Evolutionary conservation across 148 eudicot genomes (phyloP), one percentile per base, ranked within the genome.

Genomic region (Arbutus unedo): DNA sequence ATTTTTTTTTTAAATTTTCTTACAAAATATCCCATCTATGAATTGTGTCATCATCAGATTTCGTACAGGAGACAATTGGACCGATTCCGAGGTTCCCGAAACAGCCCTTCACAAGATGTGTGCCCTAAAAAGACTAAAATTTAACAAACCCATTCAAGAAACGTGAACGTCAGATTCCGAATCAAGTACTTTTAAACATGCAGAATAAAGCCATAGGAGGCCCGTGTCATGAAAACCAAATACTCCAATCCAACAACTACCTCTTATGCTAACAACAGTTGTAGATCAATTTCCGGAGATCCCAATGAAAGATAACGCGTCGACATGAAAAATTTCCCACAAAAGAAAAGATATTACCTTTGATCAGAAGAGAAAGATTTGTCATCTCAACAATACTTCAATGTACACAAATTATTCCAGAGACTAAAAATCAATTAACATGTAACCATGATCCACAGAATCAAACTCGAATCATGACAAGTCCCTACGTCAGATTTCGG

Each of bases 121-220:
- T 15, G 62, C 62, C 62, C 81, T 23, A 64, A 25, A 44, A 51
- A 45, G 50, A 11, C 81, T 19, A 31, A n/a, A 47, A 80, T 25
- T 16, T 0, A 83, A 70, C 9, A 55, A 77, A 68, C 38, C 76
- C 77, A 78, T 71, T 25, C 77, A 78, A 83, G 81, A 78, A 70
- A 55, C 68, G 57, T 70, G 71, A 78, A 16, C 7, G 66, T 18
- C 67, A 77, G 50, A 55, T 49, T 48, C 75, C 21, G 4, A 76
- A 49, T 16, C 74, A 25, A 62, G 6, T 82, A 18, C 25, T 49
- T 14, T 31, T 8, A 38, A 19, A 31, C 62, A 76, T 18, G 49
- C 14, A 8, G 31, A 18, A 23, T n/a, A 5, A 13, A 82, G 49
- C 50, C 67, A 15, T n/a, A 47, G 62, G 15, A 49, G 56, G 54